Base-by-base conservation (phyloP, 2,329 filamentous ascomycete genomes). In the Ophiocordyceps australis region DNA sequence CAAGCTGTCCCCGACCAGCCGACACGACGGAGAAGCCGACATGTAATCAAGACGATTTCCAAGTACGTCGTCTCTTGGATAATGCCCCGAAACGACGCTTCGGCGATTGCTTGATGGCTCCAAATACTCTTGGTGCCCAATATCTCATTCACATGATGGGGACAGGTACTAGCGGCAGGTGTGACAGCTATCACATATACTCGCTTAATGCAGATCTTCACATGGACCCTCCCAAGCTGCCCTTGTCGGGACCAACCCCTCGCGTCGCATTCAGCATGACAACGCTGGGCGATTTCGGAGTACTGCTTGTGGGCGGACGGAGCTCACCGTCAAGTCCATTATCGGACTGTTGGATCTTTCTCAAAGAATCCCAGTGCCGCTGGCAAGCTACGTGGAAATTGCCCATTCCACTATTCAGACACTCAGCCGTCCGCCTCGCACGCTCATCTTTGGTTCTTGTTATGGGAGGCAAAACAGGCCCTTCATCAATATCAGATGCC, bases 201-300 rank as follows among this genome's bases (percentile, higher is more conserved):
- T 36, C 30, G 18, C 30, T 38, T 15, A n/a, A n/a, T n/a, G n/a
- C n/a, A n/a, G 34, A 35, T 12, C 29, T 30, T 15, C 29, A 35
- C 5, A 28, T 16, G 6, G 16, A 23, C 9, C 20, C 39, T 33
- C 41, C 33, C 24, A 39, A 38, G 22, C 42, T 49, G 25, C 43
- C 38, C 24, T 29, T 36, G 3, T 29, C 28, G 7, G 50, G 49
- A 5, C 50, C 50, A 7, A 30, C 37, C 9, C 37, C 47, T 9
- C 45, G 74, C 23, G 74, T 86, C 59, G 89, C 80, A 37, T 80
- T 89, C 45, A 76, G 78, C 0, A 56, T 83, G 13, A 85, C 77
- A 13, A 57, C 69, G 25, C 43, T 91, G 5, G 62, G 60, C 2
- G 51, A 57, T 18, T 47, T 50, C 14, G 65, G 65, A 11, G 62